Evolutionary conservation across 164 flowering plant species (phyloP).

Genomic region (Platanus orientalis): DNA sequence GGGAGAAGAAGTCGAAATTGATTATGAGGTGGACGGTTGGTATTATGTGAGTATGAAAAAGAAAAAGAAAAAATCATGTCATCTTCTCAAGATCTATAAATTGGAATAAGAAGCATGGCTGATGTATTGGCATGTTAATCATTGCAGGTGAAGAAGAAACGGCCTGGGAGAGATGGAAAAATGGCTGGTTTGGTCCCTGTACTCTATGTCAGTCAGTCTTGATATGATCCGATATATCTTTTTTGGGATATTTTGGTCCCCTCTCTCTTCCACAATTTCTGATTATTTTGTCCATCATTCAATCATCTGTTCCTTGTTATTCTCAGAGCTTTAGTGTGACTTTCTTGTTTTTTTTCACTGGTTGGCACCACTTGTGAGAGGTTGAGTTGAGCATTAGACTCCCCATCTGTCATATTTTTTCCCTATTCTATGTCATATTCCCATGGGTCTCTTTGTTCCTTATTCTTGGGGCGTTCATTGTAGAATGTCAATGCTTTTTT

Average conservation of each 20-base stretch:
- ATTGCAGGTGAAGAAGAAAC: constrained; percentile 92
- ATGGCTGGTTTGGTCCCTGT: constrained; percentile 97
- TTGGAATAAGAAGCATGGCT: background rate
- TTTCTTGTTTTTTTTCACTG: background rate
- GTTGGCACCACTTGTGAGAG: background rate
- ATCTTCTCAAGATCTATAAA: background rate
- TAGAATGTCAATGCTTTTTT: background rate
- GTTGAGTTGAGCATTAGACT: background rate
- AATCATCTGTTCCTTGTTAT: background rate
- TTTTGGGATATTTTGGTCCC: background rate
- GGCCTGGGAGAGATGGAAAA: constrained; percentile 96
- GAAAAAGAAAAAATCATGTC: background rate
- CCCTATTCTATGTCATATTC: background rate
- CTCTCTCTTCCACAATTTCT: background rate
- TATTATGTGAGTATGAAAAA: constrained; percentile 67
- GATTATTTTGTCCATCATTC: background rate
- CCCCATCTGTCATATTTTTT: background rate
- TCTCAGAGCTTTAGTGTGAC: background rate
- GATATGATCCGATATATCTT: constrained; percentile 13
- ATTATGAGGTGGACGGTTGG: constrained; percentile 99
- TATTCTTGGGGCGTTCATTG: background rate
- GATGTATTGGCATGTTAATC: constrained; percentile 8
- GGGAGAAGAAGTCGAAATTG: constrained; percentile 93
- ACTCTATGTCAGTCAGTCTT: constrained; percentile 79
- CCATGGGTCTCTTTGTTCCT: background rate